These are phyloP conservation scores for Hypholoma sublateritium DNA, from an alignment of 768 basidiomycete species.

Conservation along the genomic window DNA sequence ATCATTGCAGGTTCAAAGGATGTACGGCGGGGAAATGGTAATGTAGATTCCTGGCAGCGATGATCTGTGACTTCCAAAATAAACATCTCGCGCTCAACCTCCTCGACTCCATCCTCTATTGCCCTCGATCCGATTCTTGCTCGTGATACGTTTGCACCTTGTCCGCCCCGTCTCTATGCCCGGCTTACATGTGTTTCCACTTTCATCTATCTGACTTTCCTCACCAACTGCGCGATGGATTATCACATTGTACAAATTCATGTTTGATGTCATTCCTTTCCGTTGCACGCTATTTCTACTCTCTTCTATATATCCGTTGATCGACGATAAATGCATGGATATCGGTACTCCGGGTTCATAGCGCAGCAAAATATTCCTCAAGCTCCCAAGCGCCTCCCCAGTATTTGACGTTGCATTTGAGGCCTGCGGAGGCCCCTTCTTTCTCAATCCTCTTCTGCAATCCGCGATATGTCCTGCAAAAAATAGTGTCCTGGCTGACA, in stretches of 20 bases:
- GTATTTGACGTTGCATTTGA: slow-evolving; percentile 72
- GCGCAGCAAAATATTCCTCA: slow-evolving; percentile 71
- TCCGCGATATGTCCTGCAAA: slow-evolving; percentile 78
- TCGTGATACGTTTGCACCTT: slow-evolving; percentile 8
- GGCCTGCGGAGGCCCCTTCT: slow-evolving; percentile 63
- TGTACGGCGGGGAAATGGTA: slow-evolving; percentile 51
- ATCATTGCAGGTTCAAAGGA: slow-evolving; percentile 49
- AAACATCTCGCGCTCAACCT: background rate
- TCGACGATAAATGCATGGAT: slow-evolving; percentile 12
- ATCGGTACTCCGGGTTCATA: slow-evolving; percentile 26
- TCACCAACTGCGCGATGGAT: slow-evolving; percentile 13
- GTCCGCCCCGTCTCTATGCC: slow-evolving; percentile 12
- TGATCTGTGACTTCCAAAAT: slow-evolving; percentile 30
- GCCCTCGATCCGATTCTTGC: slow-evolving; percentile 4
- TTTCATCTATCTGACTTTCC: slow-evolving; percentile 13
- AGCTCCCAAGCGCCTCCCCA: slow-evolving; percentile 98
- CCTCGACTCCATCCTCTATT: slow-evolving; percentile 3
- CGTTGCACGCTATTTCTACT: slow-evolving; percentile 11
- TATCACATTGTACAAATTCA: slow-evolving; percentile 16
- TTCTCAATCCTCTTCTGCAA: slow-evolving; percentile 75
- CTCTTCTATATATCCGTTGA: slow-evolving; percentile 24
- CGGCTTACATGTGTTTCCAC: slow-evolving; percentile 13
- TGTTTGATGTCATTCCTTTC: slow-evolving; percentile 19
- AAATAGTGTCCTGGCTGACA: slow-evolving; percentile 77
- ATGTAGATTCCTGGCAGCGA: slow-evolving; percentile 77